These are phyloP conservation scores for Aspergillus jensenii DNA, from an alignment of 2,329 filamentous ascomycete genomes.

Conservation along the genomic window DNA sequence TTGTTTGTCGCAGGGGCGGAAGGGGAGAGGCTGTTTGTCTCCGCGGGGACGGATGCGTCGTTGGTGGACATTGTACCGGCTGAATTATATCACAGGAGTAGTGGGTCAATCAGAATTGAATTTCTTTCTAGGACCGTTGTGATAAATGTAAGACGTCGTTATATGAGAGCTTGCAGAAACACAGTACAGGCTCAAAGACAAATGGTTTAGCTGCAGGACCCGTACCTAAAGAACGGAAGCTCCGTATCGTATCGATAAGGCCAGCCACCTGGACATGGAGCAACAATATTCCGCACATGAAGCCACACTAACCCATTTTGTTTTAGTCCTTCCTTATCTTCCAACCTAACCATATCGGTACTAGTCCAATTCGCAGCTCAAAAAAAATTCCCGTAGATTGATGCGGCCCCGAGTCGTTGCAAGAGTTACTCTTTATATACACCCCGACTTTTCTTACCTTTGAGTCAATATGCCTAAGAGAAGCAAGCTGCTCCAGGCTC, in stretches of 20 bases:
- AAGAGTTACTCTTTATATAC: not conserved
- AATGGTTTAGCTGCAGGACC: not conserved
- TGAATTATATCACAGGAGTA: not conserved
- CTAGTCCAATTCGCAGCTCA: constrained; percentile 5
- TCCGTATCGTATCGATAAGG: constrained; percentile 5
- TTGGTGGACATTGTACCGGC: not conserved
- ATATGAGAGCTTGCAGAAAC: not conserved
- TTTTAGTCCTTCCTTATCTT: constrained; percentile 20
- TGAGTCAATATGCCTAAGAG: constrained; percentile 50
- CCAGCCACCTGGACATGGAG: constrained; percentile 17
- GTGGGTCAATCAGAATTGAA: not conserved
- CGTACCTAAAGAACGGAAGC: not conserved
- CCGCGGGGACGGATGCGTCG: not conserved
- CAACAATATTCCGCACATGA: constrained; percentile 18
- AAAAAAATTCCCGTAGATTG: constrained; percentile 14
- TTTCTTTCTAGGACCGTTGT: not conserved
- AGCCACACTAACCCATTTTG: constrained; percentile 7
- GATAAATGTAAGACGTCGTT: not conserved
- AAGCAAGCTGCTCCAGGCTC: constrained; percentile 58
- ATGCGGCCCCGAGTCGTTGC: not conserved
- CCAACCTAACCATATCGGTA: not conserved
- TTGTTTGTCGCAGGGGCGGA: not conserved
- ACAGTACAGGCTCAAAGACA: not conserved
- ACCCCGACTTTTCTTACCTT: not conserved
- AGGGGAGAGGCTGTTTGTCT: not conserved